phyloP scores from a whole-genome alignment of 2,329 filamentous ascomycete genomes.

The Botrytis fabae region DNA sequence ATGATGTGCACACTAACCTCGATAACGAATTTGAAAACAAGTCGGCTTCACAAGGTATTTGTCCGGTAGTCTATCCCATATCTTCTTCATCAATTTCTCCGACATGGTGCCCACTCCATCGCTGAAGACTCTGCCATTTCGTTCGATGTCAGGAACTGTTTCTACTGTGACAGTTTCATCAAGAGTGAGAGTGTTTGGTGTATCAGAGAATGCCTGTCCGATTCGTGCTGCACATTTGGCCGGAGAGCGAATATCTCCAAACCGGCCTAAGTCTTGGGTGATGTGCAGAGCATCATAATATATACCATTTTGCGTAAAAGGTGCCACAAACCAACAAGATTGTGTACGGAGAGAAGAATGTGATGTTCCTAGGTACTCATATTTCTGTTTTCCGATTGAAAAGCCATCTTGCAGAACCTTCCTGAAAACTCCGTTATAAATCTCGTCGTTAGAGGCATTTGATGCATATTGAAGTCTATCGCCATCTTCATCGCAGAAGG shows the following conservation, averaged over 20 bases:
- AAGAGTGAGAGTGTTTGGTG: conserved; percentile 61
- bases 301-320: conserved; percentile 44
- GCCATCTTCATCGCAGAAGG: conserved; percentile 74
- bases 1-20: conserved; percentile 45
- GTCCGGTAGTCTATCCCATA: conserved; percentile 57
- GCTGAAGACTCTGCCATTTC: conserved; percentile 64
- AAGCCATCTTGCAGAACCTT: conserved; percentile 59
- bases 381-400: conserved; percentile 61
- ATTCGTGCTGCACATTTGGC: conserved; percentile 61
- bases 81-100: conserved; percentile 53
- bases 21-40: conserved; percentile 72
- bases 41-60: conserved; percentile 54
- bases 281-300: conserved; percentile 42
- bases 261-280: conserved; percentile 50
- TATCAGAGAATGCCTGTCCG: conserved; percentile 72
- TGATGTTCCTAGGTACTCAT: conserved; percentile 73
- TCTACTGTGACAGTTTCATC: conserved; percentile 35
- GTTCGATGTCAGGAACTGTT: conserved; percentile 54
- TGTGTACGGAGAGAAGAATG: conserved; percentile 75
- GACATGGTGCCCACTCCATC: conserved; percentile 81
- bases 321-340: conserved; percentile 65
- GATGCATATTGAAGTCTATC: conserved; percentile 60
- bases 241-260: conserved; percentile 52
- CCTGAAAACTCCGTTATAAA: conserved; percentile 62
- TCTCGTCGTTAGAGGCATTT: conserved; percentile 49